Base-by-base conservation (phyloP, 2,329 filamentous ascomycete species). In the Clarireedia paspali region DNA sequence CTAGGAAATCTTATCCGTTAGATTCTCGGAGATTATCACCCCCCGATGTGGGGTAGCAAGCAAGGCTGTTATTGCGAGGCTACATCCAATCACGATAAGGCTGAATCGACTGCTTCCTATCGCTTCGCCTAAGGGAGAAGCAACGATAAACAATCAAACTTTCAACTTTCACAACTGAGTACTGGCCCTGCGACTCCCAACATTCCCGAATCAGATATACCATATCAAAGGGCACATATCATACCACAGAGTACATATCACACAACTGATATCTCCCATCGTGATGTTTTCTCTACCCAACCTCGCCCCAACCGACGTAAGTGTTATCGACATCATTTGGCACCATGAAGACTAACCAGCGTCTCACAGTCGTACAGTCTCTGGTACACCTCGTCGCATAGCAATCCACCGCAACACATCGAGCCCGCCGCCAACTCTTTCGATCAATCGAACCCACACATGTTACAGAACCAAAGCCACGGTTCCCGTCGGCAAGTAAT, bases 281-380 rank as follows among this genome's bases (percentile, higher is more conserved):
- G 58, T 46, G 9, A 79, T 87, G 63, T 79, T 78, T 47, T 75
- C 83, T 49, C 77, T 89, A 15, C 85, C 85, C 47, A 81, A 83
- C 59, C 78, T 89, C 57, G 80, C 82, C 17, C 87, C 86, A 50
- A 83, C 83, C 72, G 85, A 89, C 66, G 87, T 89, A 77, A 34
- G 30, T 50, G 7, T 4, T 20, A n/a, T 4, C 9, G 5, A 17
- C 24, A 48, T 69, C 50, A 34, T 57, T 34, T 46, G 20, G 20
- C 20, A 23, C 6, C 47, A 36, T 34, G 54, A 50, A 47, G 10
- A 26, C 55, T 30, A 27, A 54, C 26, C 20, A n/a, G 9, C 20
- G 15, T 38, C 15, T 24, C 34, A 47, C 39, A 89, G 87, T 84
- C 85, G 38, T 84, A 89, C 70, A 80, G 82, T 52, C 78, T 89